phyloP scores from a whole-genome alignment of 805 yeast genomes.

The Starmerella sirachaensis region DNA sequence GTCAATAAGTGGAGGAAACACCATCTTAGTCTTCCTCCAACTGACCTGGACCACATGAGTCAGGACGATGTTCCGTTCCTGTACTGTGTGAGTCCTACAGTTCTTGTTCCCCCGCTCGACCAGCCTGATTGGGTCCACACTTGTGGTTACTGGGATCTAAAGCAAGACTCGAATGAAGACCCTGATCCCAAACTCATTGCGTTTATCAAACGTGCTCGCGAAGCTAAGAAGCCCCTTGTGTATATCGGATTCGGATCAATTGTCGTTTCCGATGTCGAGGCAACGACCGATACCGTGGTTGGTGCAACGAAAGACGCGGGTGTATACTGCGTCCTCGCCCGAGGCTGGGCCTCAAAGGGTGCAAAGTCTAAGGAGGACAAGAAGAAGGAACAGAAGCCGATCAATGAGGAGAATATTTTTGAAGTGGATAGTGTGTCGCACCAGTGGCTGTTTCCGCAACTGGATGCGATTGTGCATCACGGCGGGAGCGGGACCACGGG shows the following conservation, averaged over 20 bases:
- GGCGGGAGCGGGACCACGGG: constrained; percentile 98
- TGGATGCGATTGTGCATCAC: constrained; percentile 93
- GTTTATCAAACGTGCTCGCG: constrained; percentile 53
- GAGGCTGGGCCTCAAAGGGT: constrained; percentile 86
- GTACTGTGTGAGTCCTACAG: constrained; percentile 77
- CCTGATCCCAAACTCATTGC: constrained; percentile 39
- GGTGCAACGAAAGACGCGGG: constrained; percentile 71
- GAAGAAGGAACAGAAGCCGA: constrained; percentile 17
- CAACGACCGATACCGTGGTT: constrained; percentile 62
- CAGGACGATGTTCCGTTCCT: constrained; percentile 76
- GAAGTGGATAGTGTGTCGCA: constrained; percentile 72
- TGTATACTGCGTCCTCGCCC: constrained; percentile 75
- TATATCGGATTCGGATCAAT: constrained; percentile 95
- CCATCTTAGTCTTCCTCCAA: constrained; percentile 50
- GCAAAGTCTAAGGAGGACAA: constrained; percentile 24
- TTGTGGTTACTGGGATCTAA: constrained; percentile 91
- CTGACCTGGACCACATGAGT: constrained; percentile 57
- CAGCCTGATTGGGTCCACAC: constrained; percentile 92
- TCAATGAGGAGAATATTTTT: constrained; percentile 38
- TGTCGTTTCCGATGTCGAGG: constrained; percentile 72
- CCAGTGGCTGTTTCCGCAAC: constrained; percentile 81
- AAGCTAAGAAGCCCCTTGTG: constrained; percentile 55
- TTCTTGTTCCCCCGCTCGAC: constrained; percentile 86
- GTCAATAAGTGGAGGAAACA: constrained; percentile 79
- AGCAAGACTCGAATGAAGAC: constrained; percentile 41